Evolutionary conservation across 1,284 basidiomycete species (phyloP).

Genomic region (Phaffia rhodozyma): DNA sequence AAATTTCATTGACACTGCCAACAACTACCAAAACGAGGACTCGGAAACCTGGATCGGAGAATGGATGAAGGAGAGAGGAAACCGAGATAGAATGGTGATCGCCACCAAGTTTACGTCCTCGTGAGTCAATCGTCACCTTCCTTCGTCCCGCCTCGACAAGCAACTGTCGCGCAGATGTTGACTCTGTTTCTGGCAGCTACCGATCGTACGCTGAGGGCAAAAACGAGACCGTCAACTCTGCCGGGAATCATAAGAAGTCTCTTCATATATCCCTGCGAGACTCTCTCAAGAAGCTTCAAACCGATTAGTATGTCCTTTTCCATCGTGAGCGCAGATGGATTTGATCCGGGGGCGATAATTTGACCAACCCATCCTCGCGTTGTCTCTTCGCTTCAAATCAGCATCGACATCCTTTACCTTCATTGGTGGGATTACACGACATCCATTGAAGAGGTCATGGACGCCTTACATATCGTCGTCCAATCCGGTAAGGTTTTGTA

Average conservation of each 20-base stretch:
- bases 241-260: slow-evolving; percentile 31
- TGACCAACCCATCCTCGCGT: not conserved
- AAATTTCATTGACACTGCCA: slow-evolving; percentile 35
- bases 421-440: slow-evolving; percentile 38
- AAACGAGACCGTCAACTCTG: slow-evolving; percentile 29
- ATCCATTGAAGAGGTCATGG: slow-evolving; percentile 38
- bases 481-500: slow-evolving; percentile 36
- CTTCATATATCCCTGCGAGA: slow-evolving; percentile 24
- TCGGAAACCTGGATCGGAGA: slow-evolving; percentile 35
- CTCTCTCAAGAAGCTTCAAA: slow-evolving; percentile 36
- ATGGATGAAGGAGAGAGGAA: slow-evolving; percentile 34
- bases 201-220: slow-evolving; percentile 9
- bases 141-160: slow-evolving; percentile 1
- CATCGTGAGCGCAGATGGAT: not conserved
- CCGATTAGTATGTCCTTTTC: slow-evolving; percentile 38
- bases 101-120: slow-evolving; percentile 35
- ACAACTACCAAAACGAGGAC: slow-evolving; percentile 34
- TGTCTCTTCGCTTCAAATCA: not conserved
- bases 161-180: slow-evolving; percentile 18
- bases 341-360: not conserved
- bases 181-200: slow-evolving; percentile 22
- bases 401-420: slow-evolving; percentile 25
- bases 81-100: slow-evolving; percentile 39
- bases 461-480: slow-evolving; percentile 34
- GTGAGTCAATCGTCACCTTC: not conserved